These are phyloP conservation scores for Ogataea methylovora DNA, from an alignment of 805 yeast species.

Conservation along the genomic window DNA sequence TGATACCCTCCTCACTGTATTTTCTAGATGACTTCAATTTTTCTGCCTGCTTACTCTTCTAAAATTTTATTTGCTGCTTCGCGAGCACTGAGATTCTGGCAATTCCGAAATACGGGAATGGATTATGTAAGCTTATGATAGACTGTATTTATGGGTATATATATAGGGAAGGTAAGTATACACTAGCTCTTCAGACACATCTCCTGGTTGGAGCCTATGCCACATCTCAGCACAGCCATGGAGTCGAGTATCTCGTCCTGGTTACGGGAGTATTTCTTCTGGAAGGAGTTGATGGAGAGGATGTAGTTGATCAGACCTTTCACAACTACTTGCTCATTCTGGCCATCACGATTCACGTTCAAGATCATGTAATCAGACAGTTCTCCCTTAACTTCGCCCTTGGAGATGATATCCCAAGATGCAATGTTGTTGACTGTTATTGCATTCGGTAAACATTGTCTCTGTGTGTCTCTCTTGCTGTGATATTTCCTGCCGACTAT, in stretches of 20 bases:
- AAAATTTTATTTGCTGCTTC: too few relatives aligned
- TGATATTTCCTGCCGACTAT: too few relatives aligned
- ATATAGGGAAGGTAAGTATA: too few relatives aligned
- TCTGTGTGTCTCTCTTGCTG: background rate
- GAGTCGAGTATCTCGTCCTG: background rate
- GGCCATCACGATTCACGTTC: background rate
- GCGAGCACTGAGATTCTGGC: too few relatives aligned
- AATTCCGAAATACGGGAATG: too few relatives aligned
- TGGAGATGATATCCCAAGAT: constrained; percentile 1
- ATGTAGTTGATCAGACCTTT: constrained; percentile 1
- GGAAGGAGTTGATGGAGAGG: background rate
- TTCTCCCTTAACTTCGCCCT: background rate
- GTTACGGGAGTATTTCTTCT: background rate
- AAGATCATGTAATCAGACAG: constrained; percentile 1
- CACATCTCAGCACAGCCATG: background rate
- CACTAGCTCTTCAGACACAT: too few relatives aligned
- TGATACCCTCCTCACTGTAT: too few relatives aligned
- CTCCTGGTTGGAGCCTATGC: too few relatives aligned
- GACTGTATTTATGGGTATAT: too few relatives aligned
- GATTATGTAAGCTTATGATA: too few relatives aligned
- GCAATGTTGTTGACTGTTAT: background rate
- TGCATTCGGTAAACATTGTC: background rate
- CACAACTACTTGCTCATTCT: background rate
- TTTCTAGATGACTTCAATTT: too few relatives aligned
- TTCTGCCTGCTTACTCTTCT: too few relatives aligned